Evolutionary conservation across 116 monocot species (phyloP).

Genomic region (Cymodocea nodosa): DNA sequence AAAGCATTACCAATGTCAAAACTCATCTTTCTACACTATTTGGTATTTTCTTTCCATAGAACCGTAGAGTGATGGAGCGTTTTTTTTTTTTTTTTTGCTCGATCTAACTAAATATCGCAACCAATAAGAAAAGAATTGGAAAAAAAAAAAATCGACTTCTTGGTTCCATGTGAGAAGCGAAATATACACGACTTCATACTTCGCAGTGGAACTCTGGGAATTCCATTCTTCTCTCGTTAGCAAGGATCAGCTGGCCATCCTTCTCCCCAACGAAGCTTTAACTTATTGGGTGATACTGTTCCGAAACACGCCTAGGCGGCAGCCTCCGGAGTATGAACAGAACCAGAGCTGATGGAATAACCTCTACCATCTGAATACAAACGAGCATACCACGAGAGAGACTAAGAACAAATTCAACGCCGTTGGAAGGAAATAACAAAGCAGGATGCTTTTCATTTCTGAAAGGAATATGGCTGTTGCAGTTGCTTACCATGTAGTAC

Average conservation of each 20-base stretch:
- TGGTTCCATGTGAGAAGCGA: no score
- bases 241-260: neutral
- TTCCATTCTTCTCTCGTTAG: no score
- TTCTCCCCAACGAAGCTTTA: slow-evolving; percentile 10
- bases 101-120: no score
- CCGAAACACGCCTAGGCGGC: slow-evolving; percentile 58
- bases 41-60: no score
- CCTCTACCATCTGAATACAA: slow-evolving; percentile 61
- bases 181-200: no score
- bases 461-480: neutral
- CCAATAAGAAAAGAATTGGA: no score
- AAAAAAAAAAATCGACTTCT: no score
- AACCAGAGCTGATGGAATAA: slow-evolving; percentile 75
- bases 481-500: slow-evolving; percentile 54
- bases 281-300: slow-evolving; percentile 74
- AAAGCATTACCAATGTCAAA: no score
- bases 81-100: no score
- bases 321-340: slow-evolving; percentile 81
- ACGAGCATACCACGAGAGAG: neutral
- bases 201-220: no score
- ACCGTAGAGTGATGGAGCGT: no score
- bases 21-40: no score
- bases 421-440: neutral
- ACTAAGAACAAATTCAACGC: neutral
- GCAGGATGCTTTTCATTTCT: neutral